Conservation (phyloP, 2,329 filamentous ascomycete species). For the Neopestalotiopsis sp. region DNA sequence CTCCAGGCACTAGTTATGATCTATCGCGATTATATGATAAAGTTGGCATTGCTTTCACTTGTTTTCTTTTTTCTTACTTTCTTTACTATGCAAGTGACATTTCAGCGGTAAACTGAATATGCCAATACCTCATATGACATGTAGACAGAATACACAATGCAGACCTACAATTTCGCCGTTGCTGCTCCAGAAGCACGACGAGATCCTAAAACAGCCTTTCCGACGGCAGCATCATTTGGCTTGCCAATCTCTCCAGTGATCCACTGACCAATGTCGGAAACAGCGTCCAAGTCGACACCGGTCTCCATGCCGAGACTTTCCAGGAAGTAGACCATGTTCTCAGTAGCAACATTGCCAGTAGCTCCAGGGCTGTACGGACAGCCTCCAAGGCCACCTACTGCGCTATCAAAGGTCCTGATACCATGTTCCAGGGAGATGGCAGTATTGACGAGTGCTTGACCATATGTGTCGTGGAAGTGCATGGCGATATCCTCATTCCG, state of each 20-base stretch:
- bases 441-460: slow-evolving; percentile 70
- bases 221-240: slow-evolving; percentile 45
- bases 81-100: neutral
- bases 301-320: slow-evolving; percentile 64
- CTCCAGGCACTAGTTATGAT: no score
- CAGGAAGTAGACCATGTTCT: slow-evolving; percentile 50
- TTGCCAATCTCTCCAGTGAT: slow-evolving; percentile 56
- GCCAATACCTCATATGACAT: neutral
- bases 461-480: slow-evolving; percentile 78
- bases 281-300: slow-evolving; percentile 60
- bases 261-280: slow-evolving; percentile 64
- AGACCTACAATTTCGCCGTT: neutral
- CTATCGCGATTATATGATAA: no score
- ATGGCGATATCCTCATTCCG: slow-evolving; percentile 63
- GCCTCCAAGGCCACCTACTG: slow-evolving; percentile 70
- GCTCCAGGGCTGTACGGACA: slow-evolving; percentile 73
- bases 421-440: slow-evolving; percentile 68
- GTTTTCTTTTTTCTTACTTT: neutral
- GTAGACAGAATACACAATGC: neutral
- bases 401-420: slow-evolving; percentile 69
- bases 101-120: neutral
- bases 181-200: slow-evolving; percentile 21
- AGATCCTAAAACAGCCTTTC: slow-evolving; percentile 38
- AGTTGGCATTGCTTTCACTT: neutral
- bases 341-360: slow-evolving; percentile 65